Percentiles rank a stretch among this genome's conserved stretches.
phyloP scores from a whole-genome alignment of 2,329 filamentous ascomycete species.

The Cladosporium sp. region DNA sequence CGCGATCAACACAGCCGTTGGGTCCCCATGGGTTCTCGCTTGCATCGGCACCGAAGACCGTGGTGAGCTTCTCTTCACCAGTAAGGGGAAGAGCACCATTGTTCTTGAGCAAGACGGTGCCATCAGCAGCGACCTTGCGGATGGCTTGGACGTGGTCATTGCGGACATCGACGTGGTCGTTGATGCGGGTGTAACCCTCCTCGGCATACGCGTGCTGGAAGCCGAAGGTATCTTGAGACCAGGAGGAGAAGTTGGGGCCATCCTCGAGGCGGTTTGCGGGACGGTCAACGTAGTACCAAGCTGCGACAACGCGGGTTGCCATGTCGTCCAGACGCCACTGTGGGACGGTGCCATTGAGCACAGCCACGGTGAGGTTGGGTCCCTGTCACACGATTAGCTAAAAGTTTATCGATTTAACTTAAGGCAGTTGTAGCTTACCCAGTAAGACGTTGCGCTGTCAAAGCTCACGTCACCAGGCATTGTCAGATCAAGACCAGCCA shows the following conservation, averaged over 20 bases:
- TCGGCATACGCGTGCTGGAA: slow-evolving; percentile 60
- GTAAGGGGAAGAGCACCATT: slow-evolving; percentile 68
- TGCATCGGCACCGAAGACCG: slow-evolving; percentile 78
- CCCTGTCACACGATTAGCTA: slow-evolving; percentile 41
- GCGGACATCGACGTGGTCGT: slow-evolving; percentile 81
- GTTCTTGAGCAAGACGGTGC: slow-evolving; percentile 89
- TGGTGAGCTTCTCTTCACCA: slow-evolving; percentile 66
- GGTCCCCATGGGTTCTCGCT: slow-evolving; percentile 68
- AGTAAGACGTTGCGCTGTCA: slow-evolving; percentile 60
- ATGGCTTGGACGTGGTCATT: slow-evolving; percentile 67
- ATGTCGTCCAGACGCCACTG: slow-evolving; percentile 86
- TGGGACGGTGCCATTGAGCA: slow-evolving; percentile 84
- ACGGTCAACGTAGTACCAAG: slow-evolving; percentile 60
- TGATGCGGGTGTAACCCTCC: slow-evolving; percentile 60
- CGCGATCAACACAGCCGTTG: slow-evolving; percentile 72
- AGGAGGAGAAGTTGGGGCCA: slow-evolving; percentile 73
- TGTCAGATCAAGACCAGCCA: slow-evolving; percentile 77
- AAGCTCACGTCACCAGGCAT: slow-evolving; percentile 83
- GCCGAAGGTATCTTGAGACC: slow-evolving; percentile 72
- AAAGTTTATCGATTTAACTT: background rate
- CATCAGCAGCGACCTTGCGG: slow-evolving; percentile 70
- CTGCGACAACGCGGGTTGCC: slow-evolving; percentile 72
- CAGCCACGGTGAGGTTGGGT: slow-evolving; percentile 76
- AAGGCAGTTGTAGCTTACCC: background rate
- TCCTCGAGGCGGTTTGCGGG: slow-evolving; percentile 50